Evolutionary conservation across 164 flowering plant genomes (phyloP), one percentile per base, ranked within the genome.

Genomic region (Umbilicus rupestris): DNA sequence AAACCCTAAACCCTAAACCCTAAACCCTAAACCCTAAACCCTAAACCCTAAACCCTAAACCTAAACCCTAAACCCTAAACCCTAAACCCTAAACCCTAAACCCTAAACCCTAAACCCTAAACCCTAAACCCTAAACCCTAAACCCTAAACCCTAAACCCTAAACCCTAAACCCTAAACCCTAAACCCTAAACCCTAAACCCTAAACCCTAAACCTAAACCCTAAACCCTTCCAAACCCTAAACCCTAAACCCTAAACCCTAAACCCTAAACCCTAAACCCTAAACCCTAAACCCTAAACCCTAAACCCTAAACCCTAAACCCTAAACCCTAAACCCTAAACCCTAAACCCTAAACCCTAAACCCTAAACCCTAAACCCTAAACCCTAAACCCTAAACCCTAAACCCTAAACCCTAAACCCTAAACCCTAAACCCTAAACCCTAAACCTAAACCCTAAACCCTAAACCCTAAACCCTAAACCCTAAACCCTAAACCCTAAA

Each of bases 181-280:
- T 28, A 58, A 58, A 58, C 63, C 63, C 63, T 28, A 58, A 58
- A 58, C 63, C 63, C 63, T 58, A 58, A 58, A 58, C 63, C 63
- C 31, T 28, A 58, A 58, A 58, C 28, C 63, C 63, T 58, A 20
- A 58, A 58, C 63, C 63, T 58, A 58, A 58, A 20, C 63, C 63
- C 63, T 58, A 20, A 58, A 58, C 28, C 63, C 63, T 58, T 3
- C 15, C n/a, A n/a, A n/a, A n/a, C n/a, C n/a, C n/a, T n/a, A n/a
- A n/a, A n/a, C n/a, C n/a, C n/a, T n/a, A n/a, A 58, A 20, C 63
- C 31, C 5, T 15, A 58, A 58, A 5, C 63, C 63, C 20, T 15
- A 58, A 58, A 20, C 63, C 63, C 20, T 15, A 58, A 50, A 11
- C 57, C 57, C 31, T 4, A 58, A 58, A 7, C 41, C 41, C 10